phyloP scores from a whole-genome alignment of 1,284 basidiomycete genomes.

The Ustilago crameri region DNA sequence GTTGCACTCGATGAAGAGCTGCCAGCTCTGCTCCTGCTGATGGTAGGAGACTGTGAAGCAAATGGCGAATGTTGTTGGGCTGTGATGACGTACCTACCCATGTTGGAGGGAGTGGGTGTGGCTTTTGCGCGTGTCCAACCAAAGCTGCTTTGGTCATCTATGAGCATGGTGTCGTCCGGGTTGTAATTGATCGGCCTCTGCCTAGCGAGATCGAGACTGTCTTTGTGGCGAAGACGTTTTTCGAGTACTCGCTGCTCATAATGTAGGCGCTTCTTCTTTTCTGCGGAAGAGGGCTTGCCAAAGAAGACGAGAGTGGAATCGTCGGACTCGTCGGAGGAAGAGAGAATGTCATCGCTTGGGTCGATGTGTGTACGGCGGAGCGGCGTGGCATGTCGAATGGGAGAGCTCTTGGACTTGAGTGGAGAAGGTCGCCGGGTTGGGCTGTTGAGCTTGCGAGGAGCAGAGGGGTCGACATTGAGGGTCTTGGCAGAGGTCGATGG shows the following conservation, averaged over 20 bases:
- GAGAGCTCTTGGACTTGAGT: conserved; percentile 24
- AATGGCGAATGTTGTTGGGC: conserved; percentile 2
- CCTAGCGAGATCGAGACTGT: conserved; percentile 48
- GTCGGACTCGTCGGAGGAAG: conserved; percentile 41
- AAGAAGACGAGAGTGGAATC: conserved; percentile 48
- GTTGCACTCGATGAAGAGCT: conserved; percentile 12
- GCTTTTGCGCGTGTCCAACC: conserved; percentile 31
- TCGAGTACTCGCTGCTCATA: conserved; percentile 47
- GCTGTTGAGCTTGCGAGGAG: conserved; percentile 13
- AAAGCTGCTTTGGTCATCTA: conserved; percentile 19
- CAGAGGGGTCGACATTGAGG: conserved; percentile 14
- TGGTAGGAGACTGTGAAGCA: conserved; percentile 17
- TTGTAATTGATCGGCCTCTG: conserved; percentile 47
- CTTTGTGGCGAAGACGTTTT: conserved; percentile 45
- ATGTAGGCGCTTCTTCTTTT: conserved; percentile 46
- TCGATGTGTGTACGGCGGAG: conserved; percentile 8
- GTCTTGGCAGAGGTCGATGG: conserved; percentile 34
- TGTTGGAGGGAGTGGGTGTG: conserved; percentile 15
- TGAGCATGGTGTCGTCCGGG: conserved; percentile 49
- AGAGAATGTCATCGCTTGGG: conserved; percentile 18
- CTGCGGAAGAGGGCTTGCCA: conserved; percentile 44
- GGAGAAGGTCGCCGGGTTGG: conserved; percentile 19
- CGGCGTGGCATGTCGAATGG: conserved; percentile 10
- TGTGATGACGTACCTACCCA: conserved; percentile 5
- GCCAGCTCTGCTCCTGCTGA: conserved; percentile 3